Evolutionary conservation across 192 early-diverging fungal genomes (phyloP), one percentile per base, ranked within the genome.

Genomic region (Backusella psychrophila): DNA sequence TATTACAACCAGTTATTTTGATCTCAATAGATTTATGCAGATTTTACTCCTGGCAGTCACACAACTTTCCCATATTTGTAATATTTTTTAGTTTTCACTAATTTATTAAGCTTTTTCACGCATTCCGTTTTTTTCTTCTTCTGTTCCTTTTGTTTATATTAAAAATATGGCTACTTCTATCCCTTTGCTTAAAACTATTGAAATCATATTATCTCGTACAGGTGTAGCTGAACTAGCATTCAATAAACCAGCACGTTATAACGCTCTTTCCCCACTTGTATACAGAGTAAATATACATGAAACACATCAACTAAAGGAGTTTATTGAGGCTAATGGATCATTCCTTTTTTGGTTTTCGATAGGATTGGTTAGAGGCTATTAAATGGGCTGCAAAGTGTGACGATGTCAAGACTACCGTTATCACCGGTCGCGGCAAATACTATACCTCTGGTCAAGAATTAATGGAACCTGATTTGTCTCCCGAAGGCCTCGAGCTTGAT

Each of bases 401-500:
- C 6, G 75, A 78, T 46, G 86, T 91, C n/a, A 87, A 87, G 46
- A 89, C 89, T 11, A 74, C 83, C 17, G 82, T 94, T 8, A 41
- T 93, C 41, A 93, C 91, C 6, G 93, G 93, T 66, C 76, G 78
- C 34, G 93, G 93, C 59, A 86, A 86, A 33, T 92, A 87, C 67
- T 94, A 84, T 79, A 85, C 85, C 8, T 86, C 89, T 12, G 93
- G 93, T 36, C 87, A 93, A 38, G 90, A 91, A 75, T 77, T 93
- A 68, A 11, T 67, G 23, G 35, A 74, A 1, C 77, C 86, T 31
- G 76, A 75, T 31, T 21, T 67, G 7, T 21, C 35, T 4, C 67
- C 36, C 11, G 70, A 34, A 35, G 74, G 31, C 19, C 0, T 71
- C 12, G 73, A 59, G 8, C 1, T 5, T 71, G 4, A 3, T 1